These are phyloP conservation scores for Termitomyces sp. DNA, from an alignment of 768 basidiomycete genomes.

Conservation along the genomic window DNA sequence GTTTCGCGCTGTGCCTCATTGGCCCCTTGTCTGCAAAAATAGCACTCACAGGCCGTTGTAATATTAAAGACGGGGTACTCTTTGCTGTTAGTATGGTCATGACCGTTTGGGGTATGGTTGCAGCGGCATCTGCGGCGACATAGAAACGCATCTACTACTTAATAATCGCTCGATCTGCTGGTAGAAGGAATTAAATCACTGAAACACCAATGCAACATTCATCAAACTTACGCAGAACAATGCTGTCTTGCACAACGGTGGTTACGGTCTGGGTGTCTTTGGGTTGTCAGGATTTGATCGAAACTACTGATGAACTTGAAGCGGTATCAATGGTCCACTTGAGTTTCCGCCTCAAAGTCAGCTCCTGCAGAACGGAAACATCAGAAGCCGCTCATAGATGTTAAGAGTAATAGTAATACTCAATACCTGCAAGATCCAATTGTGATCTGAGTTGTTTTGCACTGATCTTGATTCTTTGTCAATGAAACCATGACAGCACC, in stretches of 20 bases:
- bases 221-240: conserved; percentile 69
- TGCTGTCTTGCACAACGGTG: conserved; percentile 77
- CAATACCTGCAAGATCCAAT: conserved; percentile 58
- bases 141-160: background rate
- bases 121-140: conserved; percentile 53
- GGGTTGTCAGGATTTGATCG: conserved; percentile 82
- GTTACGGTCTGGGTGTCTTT: conserved; percentile 88
- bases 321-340: conserved; percentile 62
- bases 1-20: conserved; percentile 71
- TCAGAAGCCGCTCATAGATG: background rate
- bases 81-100: conserved; percentile 53
- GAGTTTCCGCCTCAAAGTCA: conserved; percentile 51
- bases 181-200: background rate
- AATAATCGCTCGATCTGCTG: background rate
- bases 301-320: conserved; percentile 55
- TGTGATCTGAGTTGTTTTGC: conserved; percentile 66
- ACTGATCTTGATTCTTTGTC: conserved; percentile 67
- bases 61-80: conserved; percentile 49
- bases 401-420: background rate
- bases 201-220: background rate
- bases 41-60: conserved; percentile 46
- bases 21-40: conserved; percentile 75
- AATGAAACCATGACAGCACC: conserved; percentile 80
- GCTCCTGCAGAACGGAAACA: conserved; percentile 32
- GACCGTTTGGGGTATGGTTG: conserved; percentile 75